A percentile compares a stretch with the other conserved stretches of the same genome.
These are phyloP conservation scores for Vanderwaltozyma verrucispora DNA, from an alignment of 805 yeast genomes.

Conservation along the genomic window DNA sequence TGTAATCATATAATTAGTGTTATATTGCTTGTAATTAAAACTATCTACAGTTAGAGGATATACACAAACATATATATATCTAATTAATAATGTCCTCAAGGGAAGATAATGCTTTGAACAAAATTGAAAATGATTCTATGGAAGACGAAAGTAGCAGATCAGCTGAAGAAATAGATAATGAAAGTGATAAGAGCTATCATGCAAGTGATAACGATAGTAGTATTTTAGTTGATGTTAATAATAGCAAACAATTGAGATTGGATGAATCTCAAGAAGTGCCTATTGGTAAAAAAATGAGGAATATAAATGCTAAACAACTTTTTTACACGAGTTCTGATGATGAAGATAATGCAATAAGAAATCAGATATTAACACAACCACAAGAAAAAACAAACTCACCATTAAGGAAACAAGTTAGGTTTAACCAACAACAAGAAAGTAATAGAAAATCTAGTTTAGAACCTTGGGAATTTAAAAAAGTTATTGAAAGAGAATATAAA, in stretches of 20 bases:
- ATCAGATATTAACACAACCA: not conserved
- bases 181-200: conserved; percentile 2
- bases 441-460: not conserved
- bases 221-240: conserved; percentile 5
- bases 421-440: conserved; percentile 1
- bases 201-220: conserved; percentile 6
- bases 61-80: no score
- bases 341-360: not conserved
- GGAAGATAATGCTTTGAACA: conserved; percentile 2
- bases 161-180: conserved; percentile 1
- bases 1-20: no score
- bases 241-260: conserved; percentile 9
- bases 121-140: conserved; percentile 5
- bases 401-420: not conserved
- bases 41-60: no score
- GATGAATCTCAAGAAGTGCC: conserved; percentile 8
- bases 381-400: not conserved
- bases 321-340: not conserved
- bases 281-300: not conserved
- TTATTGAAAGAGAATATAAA: conserved; percentile 13
- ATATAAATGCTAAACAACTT: not conserved
- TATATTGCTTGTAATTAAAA: no score
- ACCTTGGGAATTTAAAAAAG: conserved; percentile 22
- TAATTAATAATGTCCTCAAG: not conserved
- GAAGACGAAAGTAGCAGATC: conserved; percentile 1